phyloP scores from a whole-genome alignment of 2,329 filamentous ascomycete species.

The Metarhizium anisopliae region DNA sequence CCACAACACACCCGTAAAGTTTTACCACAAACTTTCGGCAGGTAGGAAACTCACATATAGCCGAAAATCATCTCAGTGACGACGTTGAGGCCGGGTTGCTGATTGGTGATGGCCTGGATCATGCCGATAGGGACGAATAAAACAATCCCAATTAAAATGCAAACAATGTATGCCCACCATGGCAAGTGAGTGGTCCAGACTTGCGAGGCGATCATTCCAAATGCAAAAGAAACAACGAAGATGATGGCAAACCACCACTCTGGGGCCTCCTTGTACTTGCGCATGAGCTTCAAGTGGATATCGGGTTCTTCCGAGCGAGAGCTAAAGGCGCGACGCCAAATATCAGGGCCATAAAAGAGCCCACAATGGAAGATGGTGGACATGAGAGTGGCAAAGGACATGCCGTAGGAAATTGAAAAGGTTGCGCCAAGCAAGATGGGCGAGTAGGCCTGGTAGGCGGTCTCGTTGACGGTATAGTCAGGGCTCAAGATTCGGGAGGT shows the following conservation, averaged over 20 bases:
- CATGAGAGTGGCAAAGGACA: slow-evolving; percentile 46
- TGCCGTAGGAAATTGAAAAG: slow-evolving; percentile 43
- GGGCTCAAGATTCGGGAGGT: slow-evolving; percentile 42
- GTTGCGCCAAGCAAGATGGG: slow-evolving; percentile 43
- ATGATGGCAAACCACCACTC: slow-evolving; percentile 45
- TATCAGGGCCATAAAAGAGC: slow-evolving; percentile 42
- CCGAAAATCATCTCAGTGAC: slow-evolving; percentile 38
- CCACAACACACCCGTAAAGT: not conserved
- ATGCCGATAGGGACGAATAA: slow-evolving; percentile 32
- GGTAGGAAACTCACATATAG: slow-evolving; percentile 23
- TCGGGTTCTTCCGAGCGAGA: slow-evolving; percentile 25
- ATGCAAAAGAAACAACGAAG: slow-evolving; percentile 35
- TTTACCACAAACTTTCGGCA: not conserved
- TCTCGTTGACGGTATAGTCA: slow-evolving; percentile 41
- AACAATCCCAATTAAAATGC: slow-evolving; percentile 27
- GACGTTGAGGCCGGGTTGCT: slow-evolving; percentile 35
- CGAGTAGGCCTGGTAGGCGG: slow-evolving; percentile 48
- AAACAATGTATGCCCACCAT: slow-evolving; percentile 31
- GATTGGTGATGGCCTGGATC: slow-evolving; percentile 36
- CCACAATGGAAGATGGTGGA: slow-evolving; percentile 40
- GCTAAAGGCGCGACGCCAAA: slow-evolving; percentile 22
- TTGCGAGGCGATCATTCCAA: slow-evolving; percentile 27
- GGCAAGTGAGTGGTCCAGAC: slow-evolving; percentile 29
- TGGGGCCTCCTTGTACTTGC: slow-evolving; percentile 42
- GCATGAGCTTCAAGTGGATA: slow-evolving; percentile 44